phyloP scores from a whole-genome alignment of 1,284 basidiomycete genomes.

The Kwoniella shivajii region DNA sequence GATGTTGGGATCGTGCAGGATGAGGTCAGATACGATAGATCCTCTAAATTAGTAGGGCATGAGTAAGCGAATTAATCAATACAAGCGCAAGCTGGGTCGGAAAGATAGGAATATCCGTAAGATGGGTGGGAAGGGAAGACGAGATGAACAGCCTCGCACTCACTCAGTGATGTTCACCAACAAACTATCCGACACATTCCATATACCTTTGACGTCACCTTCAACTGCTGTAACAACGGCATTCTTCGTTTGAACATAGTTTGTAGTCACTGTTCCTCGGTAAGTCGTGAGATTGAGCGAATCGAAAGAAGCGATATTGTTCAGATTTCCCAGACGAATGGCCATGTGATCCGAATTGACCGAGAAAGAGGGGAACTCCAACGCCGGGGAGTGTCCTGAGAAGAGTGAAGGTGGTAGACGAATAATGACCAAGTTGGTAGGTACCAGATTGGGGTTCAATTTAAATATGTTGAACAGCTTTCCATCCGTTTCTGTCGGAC shows the following conservation, averaged over 20 bases:
- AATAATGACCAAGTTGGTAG: conserved; percentile 43
- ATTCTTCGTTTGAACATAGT: conserved; percentile 35
- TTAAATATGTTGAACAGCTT: conserved; percentile 36
- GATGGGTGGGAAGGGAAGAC: too few species aligned
- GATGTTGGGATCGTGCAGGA: conserved; percentile 37
- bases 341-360: conserved; percentile 45
- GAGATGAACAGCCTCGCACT: conserved; percentile 14
- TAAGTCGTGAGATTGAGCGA: conserved; percentile 27
- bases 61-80: background rate
- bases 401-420: conserved; percentile 41
- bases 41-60: conserved; percentile 22
- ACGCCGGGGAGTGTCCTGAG: background rate
- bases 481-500: conserved; percentile 41
- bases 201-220: conserved; percentile 45
- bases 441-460: conserved; percentile 37
- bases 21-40: conserved; percentile 43
- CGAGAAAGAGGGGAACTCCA: conserved; percentile 28
- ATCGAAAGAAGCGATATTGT: conserved; percentile 37
- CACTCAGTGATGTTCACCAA: conserved; percentile 47
- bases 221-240: conserved; percentile 35
- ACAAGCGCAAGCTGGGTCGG: background rate
- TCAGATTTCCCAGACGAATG: conserved; percentile 43
- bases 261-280: conserved; percentile 41
- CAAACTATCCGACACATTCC: conserved; percentile 47
- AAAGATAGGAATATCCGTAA: too few species aligned